These are phyloP conservation scores for Thraustochytrium sp. DNA, from an alignment of 352 stramenopile species.

Conservation along the genomic window DNA sequence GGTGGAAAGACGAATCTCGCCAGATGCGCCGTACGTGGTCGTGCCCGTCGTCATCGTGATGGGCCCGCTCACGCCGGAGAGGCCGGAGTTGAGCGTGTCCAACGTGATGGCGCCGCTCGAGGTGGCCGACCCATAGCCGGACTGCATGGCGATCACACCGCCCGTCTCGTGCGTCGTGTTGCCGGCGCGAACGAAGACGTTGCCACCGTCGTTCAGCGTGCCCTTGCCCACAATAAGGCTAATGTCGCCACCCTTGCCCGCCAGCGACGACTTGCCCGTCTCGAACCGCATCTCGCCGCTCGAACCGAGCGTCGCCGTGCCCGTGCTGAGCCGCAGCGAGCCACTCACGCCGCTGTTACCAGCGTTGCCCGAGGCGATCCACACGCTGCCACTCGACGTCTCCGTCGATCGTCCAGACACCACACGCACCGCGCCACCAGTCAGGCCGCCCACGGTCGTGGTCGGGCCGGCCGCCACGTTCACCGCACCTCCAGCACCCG, in stretches of 20 bases:
- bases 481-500: not conserved
- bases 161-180: slow-evolving; percentile 19
- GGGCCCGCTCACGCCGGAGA: slow-evolving; percentile 57
- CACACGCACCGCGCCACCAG: not conserved
- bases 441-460: not conserved
- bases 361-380: slow-evolving; percentile 14
- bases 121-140: slow-evolving; percentile 22
- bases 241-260: slow-evolving; percentile 23
- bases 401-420: not conserved
- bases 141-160: not conserved
- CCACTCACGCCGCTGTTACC: not conserved
- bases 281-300: slow-evolving; percentile 2
- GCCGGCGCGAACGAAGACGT: not conserved
- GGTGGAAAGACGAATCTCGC: slow-evolving; percentile 59
- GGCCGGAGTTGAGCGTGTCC: slow-evolving; percentile 52
- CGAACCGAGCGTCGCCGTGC: not conserved
- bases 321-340: not conserved
- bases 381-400: not conserved
- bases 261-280: not conserved
- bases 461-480: not conserved
- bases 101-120: not conserved
- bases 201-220: not conserved
- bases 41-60: slow-evolving; percentile 64
- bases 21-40: slow-evolving; percentile 54
- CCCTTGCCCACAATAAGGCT: not conserved